These are phyloP conservation scores for Thalassiosira livingstoniorum DNA, from an alignment of 352 stramenopile genomes.

Conservation along the genomic window DNA sequence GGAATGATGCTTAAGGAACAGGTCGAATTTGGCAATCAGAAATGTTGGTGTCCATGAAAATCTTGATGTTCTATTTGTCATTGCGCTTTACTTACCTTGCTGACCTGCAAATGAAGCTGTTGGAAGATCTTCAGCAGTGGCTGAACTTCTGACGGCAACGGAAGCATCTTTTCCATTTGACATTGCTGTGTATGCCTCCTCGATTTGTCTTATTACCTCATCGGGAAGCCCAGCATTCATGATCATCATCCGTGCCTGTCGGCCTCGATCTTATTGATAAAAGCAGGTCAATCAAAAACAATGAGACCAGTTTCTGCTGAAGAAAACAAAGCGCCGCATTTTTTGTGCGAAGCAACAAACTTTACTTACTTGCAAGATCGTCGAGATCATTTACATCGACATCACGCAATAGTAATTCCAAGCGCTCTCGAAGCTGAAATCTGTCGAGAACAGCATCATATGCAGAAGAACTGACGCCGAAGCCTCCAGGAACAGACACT, in stretches of 20 bases:
- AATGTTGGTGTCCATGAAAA: too few relatives aligned
- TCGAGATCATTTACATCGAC: conserved; percentile 53
- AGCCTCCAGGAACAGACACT: conserved; percentile 53
- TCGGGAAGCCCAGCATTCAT: conserved; percentile 50
- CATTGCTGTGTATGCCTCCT: conserved; percentile 41
- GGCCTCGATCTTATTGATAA: conserved; percentile 7
- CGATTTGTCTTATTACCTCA: conserved; percentile 39
- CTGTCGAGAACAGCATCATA: conserved; percentile 58
- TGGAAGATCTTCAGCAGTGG: conserved; percentile 65
- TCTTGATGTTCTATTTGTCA: too few relatives aligned
- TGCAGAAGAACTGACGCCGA: conserved; percentile 41
- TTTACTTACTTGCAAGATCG: conserved; percentile 42
- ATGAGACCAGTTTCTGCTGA: too few relatives aligned
- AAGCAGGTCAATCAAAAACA: too few relatives aligned
- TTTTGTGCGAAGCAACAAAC: too few relatives aligned
- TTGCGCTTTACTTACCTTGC: too few relatives aligned
- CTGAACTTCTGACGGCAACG: conserved; percentile 60
- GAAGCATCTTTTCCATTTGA: conserved; percentile 27
- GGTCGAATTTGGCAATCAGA: too few relatives aligned
- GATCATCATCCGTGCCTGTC: conserved; percentile 57
- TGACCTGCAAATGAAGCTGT: conserved; percentile 62
- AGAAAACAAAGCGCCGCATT: too few relatives aligned
- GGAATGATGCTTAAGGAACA: conserved; percentile 49
- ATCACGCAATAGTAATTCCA: conserved; percentile 47
- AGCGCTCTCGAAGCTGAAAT: conserved; percentile 49